Percentiles rank a stretch among this genome's conserved stretches.
phyloP scores from a whole-genome alignment of 2,329 filamentous ascomycete genomes.

The Aspergillus melleus region DNA sequence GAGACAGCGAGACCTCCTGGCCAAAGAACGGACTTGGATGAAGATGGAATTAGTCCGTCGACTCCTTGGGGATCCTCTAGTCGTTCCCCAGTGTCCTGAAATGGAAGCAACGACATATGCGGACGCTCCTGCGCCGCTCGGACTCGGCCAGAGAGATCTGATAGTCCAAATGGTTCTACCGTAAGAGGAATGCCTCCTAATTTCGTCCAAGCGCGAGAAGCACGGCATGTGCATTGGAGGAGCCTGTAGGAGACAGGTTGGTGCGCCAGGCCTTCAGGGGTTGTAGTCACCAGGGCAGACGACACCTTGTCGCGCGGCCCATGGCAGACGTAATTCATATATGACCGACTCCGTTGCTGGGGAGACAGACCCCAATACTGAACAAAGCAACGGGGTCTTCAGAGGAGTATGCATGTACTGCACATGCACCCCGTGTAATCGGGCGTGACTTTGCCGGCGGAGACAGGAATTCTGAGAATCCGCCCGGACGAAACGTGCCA shows the following conservation, averaged over 20 bases:
- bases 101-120: neutral
- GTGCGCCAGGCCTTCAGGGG: neutral
- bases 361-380: neutral
- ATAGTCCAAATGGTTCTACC: neutral
- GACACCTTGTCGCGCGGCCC: neutral
- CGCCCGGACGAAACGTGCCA: neutral
- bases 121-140: neutral
- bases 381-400: neutral
- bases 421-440: neutral
- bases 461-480: neutral
- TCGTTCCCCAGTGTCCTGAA: neutral
- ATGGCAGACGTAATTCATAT: neutral
- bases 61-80: neutral
- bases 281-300: neutral
- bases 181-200: no score
- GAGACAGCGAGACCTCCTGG: neutral
- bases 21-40: neutral
- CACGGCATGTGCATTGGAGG: neutral
- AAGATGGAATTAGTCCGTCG: neutral
- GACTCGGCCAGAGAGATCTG: neutral
- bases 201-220: neutral
- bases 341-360: neutral
- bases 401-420: neutral
- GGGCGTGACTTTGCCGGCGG: neutral
- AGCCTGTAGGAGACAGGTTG: neutral